phyloP scores from a whole-genome alignment of 2,329 filamentous ascomycete genomes.

The Pseudogymnoascus sp. region DNA sequence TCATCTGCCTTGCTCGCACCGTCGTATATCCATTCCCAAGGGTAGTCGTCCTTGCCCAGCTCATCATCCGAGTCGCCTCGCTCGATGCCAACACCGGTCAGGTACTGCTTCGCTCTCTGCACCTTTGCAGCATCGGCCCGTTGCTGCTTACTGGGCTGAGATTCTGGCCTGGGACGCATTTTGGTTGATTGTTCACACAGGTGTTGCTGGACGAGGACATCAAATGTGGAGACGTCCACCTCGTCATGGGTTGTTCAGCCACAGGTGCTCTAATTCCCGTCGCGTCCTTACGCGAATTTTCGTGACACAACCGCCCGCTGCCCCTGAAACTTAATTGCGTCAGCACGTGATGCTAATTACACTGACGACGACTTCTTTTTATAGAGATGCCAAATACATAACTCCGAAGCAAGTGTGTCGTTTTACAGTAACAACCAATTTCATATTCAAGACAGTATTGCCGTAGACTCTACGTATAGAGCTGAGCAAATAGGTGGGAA shows the following conservation, averaged over 20 bases:
- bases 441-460: not conserved
- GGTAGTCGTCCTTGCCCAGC: constrained; percentile 61
- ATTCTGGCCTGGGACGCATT: constrained; percentile 24
- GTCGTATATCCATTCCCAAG: constrained; percentile 76
- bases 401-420: not conserved
- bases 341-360: not conserved
- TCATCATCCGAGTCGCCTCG: constrained; percentile 85
- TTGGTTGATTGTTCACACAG: constrained; percentile 9
- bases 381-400: not conserved
- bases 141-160: constrained; percentile 16
- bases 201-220: not conserved
- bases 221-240: not conserved
- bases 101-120: constrained; percentile 36
- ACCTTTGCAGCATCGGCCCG: constrained; percentile 21
- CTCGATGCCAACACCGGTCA: constrained; percentile 15
- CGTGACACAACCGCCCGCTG: not conserved
- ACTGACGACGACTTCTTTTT: not conserved
- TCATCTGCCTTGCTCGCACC: constrained; percentile 14
- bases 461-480: not conserved
- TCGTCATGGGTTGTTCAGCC: not conserved
- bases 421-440: not conserved
- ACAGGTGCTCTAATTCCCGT: not conserved
- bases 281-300: constrained; percentile 3
- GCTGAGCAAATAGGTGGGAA: not conserved
- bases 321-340: not conserved